A percentile compares a stretch with the other conserved stretches of the same genome.
These are phyloP conservation scores for Agaricus subrufescens DNA, from an alignment of 768 basidiomycete genomes.

Conservation along the genomic window DNA sequence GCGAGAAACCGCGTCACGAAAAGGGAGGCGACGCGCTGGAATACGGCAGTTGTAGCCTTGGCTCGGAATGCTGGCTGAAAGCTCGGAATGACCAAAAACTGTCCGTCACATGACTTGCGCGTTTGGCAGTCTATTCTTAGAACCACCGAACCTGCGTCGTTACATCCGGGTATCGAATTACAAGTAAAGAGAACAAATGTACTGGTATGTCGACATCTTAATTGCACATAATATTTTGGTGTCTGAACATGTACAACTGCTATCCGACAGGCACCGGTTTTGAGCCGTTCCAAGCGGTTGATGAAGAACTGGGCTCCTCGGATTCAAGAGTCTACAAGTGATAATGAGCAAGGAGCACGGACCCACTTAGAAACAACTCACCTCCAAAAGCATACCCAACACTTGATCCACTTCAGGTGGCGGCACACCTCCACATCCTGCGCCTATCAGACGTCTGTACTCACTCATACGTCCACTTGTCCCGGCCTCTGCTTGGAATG, in stretches of 20 bases:
- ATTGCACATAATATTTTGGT: conserved; percentile 2
- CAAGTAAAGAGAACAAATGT: neutral
- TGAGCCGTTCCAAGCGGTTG: conserved; percentile 40
- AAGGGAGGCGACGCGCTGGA: conserved; percentile 2
- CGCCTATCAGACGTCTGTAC: conserved; percentile 84
- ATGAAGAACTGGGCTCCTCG: conserved; percentile 69
- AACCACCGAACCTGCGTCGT: conserved; percentile 3
- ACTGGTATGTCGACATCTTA: conserved; percentile 3
- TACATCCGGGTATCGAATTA: neutral
- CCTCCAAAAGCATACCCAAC: conserved; percentile 81
- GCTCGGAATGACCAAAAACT: conserved; percentile 5
- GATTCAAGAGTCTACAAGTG: conserved; percentile 66
- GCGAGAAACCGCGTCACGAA: neutral
- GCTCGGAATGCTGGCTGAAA: neutral
- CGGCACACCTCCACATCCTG: conserved; percentile 84
- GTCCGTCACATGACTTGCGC: conserved; percentile 13
- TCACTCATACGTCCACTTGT: conserved; percentile 87
- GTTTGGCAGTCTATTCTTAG: neutral
- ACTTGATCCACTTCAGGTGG: conserved; percentile 87
- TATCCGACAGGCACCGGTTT: conserved; percentile 29
- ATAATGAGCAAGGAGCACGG: neutral
- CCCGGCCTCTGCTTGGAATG: conserved; percentile 84
- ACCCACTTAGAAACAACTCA: conserved; percentile 24
- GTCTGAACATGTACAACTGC: neutral
- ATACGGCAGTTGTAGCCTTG: neutral